Conservation (phyloP, 805 yeast species). For the Yamadazyma laniorum region DNA sequence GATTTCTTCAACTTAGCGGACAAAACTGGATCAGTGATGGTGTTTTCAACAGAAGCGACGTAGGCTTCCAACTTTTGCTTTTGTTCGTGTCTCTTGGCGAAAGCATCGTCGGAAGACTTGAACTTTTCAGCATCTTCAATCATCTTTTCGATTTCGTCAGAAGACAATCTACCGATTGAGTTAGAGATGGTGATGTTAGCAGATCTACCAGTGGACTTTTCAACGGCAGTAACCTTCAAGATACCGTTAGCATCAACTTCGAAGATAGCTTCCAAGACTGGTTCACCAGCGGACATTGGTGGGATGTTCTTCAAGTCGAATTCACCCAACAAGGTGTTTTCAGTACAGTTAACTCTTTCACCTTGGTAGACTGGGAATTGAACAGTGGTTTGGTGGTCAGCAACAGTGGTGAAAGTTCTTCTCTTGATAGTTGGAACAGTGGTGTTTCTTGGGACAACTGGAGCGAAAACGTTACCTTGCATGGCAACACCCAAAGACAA, state of each 20-base stretch:
- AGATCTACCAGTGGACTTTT: slow-evolving; percentile 49
- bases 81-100: slow-evolving; percentile 99
- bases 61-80: slow-evolving; percentile 98
- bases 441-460: slow-evolving; percentile 52
- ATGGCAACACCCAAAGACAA: slow-evolving; percentile 50
- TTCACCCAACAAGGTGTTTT: slow-evolving; percentile 51
- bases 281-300: slow-evolving; percentile 52
- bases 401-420: slow-evolving; percentile 52
- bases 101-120: slow-evolving; percentile 98
- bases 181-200: slow-evolving; percentile 51
- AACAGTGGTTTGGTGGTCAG: slow-evolving; percentile 50
- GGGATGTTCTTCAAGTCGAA: slow-evolving; percentile 51
- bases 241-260: slow-evolving; percentile 52
- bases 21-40: slow-evolving; percentile 97
- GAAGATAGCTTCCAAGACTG: slow-evolving; percentile 49
- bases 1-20: slow-evolving; percentile 97
- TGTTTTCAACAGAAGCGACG: slow-evolving; percentile 92
- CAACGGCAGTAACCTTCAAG: slow-evolving; percentile 50
- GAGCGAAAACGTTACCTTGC: slow-evolving; percentile 52
- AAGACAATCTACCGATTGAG: slow-evolving; percentile 50
- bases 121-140: slow-evolving; percentile 51
- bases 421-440: slow-evolving; percentile 51
- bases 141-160: slow-evolving; percentile 50
- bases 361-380: slow-evolving; percentile 53
- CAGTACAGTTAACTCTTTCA: slow-evolving; percentile 52